These are phyloP conservation scores for Stephanocyclus meneghinianus DNA, from an alignment of 352 stramenopile species.

Conservation along the genomic window DNA sequence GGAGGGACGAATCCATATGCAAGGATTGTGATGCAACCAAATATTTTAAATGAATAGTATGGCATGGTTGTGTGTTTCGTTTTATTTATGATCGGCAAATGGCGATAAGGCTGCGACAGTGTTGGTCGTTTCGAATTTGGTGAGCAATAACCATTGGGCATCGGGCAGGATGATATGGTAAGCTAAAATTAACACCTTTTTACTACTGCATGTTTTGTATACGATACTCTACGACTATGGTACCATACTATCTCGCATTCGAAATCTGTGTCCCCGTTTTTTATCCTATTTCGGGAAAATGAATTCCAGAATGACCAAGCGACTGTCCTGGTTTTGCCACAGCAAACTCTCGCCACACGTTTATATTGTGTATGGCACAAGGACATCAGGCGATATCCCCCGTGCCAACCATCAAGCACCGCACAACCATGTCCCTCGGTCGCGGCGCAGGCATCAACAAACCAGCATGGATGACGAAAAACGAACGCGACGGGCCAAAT, in stretches of 20 bases:
- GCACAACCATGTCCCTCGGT: not conserved
- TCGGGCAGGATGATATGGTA: too few relatives aligned
- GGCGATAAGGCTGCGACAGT: too few relatives aligned
- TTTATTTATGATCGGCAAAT: too few relatives aligned
- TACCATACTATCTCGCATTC: too few relatives aligned
- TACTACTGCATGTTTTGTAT: too few relatives aligned
- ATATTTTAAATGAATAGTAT: not conserved
- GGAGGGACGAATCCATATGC: not conserved
- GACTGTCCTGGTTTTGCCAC: not conserved
- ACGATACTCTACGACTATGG: too few relatives aligned
- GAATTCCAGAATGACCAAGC: not conserved
- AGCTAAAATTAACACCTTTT: too few relatives aligned
- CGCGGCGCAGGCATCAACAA: conserved; percentile 15
- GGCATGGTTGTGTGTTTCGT: not conserved
- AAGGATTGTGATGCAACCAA: not conserved
- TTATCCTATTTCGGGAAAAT: not conserved
- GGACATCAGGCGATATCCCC: too few relatives aligned
- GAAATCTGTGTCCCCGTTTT: not conserved
- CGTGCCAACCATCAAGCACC: not conserved
- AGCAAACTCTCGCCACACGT: not conserved
- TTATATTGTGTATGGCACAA: too few relatives aligned
- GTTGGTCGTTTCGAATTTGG: too few relatives aligned
- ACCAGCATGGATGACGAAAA: conserved; percentile 18
- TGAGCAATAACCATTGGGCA: too few relatives aligned
- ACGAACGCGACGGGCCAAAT: not conserved